Conservation (phyloP, 345 rosid genomes). For the Aethionema arabicum region DNA sequence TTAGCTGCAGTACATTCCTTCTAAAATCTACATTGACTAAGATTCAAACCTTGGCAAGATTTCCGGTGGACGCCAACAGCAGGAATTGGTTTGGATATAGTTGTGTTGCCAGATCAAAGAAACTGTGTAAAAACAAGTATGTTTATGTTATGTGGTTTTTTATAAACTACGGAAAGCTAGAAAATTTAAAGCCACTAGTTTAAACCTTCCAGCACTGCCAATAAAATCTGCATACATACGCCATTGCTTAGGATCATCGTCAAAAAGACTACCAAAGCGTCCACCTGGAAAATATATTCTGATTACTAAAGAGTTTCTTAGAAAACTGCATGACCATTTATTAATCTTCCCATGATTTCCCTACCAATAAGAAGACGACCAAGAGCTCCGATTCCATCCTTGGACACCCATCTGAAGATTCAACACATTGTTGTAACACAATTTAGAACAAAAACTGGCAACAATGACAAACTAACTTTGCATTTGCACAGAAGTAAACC, state of each 20-base stretch:
- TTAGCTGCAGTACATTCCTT: not conserved
- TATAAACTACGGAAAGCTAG: conserved; percentile 12
- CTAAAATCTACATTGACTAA: conserved; percentile 6
- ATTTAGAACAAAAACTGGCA: not conserved
- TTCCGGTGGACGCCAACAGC: conserved; percentile 87
- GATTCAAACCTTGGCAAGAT: conserved; percentile 73
- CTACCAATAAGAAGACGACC: conserved; percentile 93
- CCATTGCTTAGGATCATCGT: conserved; percentile 99
- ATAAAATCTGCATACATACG: conserved; percentile 99
- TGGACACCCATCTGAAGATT: conserved; percentile 88
- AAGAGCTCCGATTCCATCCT: conserved; percentile 96
- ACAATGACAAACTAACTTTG: conserved; percentile 15
- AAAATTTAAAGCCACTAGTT: conserved; percentile 14
- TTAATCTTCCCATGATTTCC: conserved; percentile 35
- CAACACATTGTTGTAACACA: conserved; percentile 2
- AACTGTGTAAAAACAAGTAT: conserved; percentile 46
- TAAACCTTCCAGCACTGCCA: conserved; percentile 95
- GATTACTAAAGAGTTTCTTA: conserved; percentile 25
- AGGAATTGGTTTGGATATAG: conserved; percentile 89
- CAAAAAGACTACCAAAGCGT: conserved; percentile 84
- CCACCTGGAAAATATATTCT: conserved; percentile 63
- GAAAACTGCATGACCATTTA: conserved; percentile 15
- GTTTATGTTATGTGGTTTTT: conserved; percentile 3
- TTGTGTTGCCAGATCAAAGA: conserved; percentile 89
- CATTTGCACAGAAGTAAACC: conserved; percentile 38